Evolutionary conservation across 306 rosid genomes (phyloP).

Genomic region (Spatholobus suberectus): DNA sequence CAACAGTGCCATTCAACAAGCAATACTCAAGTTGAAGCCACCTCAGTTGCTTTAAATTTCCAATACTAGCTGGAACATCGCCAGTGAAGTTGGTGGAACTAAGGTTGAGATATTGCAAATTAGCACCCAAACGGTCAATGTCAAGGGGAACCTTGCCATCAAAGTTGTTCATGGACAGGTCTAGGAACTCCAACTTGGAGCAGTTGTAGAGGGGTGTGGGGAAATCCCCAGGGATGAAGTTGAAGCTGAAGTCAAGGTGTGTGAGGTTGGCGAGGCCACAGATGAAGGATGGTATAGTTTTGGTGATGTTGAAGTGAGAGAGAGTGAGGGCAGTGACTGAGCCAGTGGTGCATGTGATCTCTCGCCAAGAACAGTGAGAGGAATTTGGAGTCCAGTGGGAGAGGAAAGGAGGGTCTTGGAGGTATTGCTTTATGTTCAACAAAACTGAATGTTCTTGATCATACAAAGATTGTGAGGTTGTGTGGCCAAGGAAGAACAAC

Average conservation of each 20-base stretch:
- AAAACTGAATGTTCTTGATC: conserved; percentile 36
- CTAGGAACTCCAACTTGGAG: conserved; percentile 38
- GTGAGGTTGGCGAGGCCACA: conserved; percentile 43
- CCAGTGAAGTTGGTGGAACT: conserved; percentile 44
- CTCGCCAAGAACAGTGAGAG: conserved; percentile 70
- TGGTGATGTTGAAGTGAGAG: conserved; percentile 9
- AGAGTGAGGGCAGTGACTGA: conserved; percentile 40
- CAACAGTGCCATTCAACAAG: conserved; percentile 35
- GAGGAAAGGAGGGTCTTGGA: conserved; percentile 28
- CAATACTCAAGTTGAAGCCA: conserved; percentile 25
- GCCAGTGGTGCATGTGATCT: conserved; percentile 34
- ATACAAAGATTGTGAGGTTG: conserved; percentile 40
- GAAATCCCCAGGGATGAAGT: conserved; percentile 47
- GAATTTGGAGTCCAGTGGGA: conserved; percentile 46
- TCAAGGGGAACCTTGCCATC: conserved; percentile 46
- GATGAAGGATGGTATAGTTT: conserved; percentile 35
- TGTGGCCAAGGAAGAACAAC: conserved; percentile 14
- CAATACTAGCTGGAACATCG: conserved; percentile 46
- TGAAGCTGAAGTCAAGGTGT: conserved; percentile 38
- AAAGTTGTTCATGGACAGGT: conserved; percentile 42
- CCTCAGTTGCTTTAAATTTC: conserved; percentile 33
- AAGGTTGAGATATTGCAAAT: conserved; percentile 42
- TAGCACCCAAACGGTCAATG: conserved; percentile 9
- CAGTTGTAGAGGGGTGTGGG: conserved; percentile 41
- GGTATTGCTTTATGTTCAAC: conserved; percentile 37